Conservation (phyloP, 345 rosid genomes). For the Garcia nutans region DNA sequence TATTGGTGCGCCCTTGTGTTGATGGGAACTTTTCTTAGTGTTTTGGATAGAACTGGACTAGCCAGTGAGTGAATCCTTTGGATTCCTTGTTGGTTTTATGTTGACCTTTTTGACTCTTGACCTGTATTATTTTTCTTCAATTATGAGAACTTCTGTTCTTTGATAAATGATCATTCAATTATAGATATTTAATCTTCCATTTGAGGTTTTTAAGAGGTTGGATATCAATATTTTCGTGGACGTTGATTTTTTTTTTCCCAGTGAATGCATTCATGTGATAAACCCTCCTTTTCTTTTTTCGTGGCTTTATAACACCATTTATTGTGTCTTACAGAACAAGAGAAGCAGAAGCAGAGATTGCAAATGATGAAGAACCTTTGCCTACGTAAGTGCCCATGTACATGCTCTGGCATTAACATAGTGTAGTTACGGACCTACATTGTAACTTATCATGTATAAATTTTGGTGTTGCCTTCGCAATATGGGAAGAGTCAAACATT, state of each 20-base stretch:
- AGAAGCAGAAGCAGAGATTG: slow-evolving; percentile 29
- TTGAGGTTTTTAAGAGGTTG: neutral
- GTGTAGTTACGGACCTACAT: neutral
- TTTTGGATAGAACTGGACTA: neutral
- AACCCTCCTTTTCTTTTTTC: neutral
- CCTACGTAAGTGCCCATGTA: slow-evolving; percentile 41
- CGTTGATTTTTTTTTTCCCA: neutral
- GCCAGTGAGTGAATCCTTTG: neutral
- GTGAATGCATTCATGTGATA: neutral
- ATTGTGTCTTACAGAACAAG: slow-evolving; percentile 31
- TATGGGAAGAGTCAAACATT: neutral
- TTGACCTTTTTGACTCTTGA: neutral
- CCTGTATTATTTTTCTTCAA: neutral
- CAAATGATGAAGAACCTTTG: slow-evolving; percentile 25
- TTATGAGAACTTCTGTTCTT: neutral
- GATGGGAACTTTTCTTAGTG: neutral
- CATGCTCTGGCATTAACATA: neutral
- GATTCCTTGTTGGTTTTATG: neutral
- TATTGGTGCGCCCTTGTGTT: neutral
- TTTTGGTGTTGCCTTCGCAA: neutral
- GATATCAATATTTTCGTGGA: neutral
- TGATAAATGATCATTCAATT: neutral
- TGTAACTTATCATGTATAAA: neutral
- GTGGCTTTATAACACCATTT: neutral
- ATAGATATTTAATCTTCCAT: neutral